Base-by-base conservation (phyloP, 2,329 filamentous ascomycete species). In the Periconia sp. region DNA sequence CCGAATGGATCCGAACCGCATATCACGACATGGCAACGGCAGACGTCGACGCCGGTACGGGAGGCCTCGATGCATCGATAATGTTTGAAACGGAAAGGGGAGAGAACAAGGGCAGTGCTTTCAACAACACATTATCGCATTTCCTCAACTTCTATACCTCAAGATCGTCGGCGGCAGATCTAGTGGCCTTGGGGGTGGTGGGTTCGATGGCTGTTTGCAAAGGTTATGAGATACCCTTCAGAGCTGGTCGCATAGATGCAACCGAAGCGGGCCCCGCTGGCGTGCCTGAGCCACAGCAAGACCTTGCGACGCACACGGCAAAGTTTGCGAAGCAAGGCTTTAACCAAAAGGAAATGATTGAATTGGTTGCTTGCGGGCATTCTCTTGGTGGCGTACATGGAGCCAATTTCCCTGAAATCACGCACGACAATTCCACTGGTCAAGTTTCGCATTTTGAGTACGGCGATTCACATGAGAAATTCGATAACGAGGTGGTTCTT, bases 1-100 rank as follows among this genome's bases (percentile, higher is more conserved):
- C 63, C 6, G 60, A 69, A 51, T 68, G 70, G 66, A 61, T 73
- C 14, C 63, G 71, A 10, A 69, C 67, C 19, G 65, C 68, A 40
- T 73, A 73, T 47, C 72, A 75, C 53, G 72, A 74, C 44, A 63
- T 71, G 46, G 62, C 65, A 1, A 71, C 69, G 0, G 62, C 63
- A 20, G 59, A 73, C 52, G 60, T 62, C 17, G 52, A 55, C 2
- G 60, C 63, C 3, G 66, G 66, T 6, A 63, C 54, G 8, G 72
- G 72, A 37, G 72, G 71, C 9, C 50, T 73, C 11, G 72, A 74
- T 41, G 70, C 66, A 11, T 72, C 68, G 13, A 70, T 74, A 10
- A 65, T 65, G 41, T 73, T 66, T 44, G 72, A 74, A 47, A 64
- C 59, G 5, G 52, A 62, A 3, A 58, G 66, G 35, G 44, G 49